Evolutionary conservation across 306 rosid genomes (phyloP).

Genomic region (Macrotyloma uniflorum): DNA sequence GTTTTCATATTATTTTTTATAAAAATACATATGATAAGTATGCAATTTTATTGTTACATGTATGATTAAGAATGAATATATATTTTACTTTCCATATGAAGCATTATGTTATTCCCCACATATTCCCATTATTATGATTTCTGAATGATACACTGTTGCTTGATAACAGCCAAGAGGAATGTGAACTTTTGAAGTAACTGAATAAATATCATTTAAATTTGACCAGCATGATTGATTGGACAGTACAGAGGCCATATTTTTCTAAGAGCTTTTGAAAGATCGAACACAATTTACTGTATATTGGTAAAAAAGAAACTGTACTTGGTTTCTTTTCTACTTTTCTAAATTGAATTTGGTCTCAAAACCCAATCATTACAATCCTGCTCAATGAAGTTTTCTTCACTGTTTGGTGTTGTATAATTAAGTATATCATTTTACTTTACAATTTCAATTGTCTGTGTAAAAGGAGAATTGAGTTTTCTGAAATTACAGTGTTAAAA

Average conservation of each 20-base stretch:
- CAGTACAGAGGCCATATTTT: conserved; percentile 45
- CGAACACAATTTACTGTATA: conserved; percentile 36
- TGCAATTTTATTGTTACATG: too few relatives aligned
- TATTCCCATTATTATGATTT: not conserved
- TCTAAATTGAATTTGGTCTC: conserved; percentile 18
- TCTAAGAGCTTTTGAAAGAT: conserved; percentile 35
- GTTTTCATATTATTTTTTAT: too few relatives aligned
- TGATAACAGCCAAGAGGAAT: conserved; percentile 33
- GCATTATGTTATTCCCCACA: not conserved
- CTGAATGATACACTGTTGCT: conserved; percentile 26
- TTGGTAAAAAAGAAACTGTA: conserved; percentile 41
- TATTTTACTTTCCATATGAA: too few relatives aligned
- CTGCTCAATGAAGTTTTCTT: conserved; percentile 7
- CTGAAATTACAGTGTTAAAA: too few relatives aligned
- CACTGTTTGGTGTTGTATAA: not conserved
- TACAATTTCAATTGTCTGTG: too few relatives aligned
- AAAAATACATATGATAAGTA: too few relatives aligned
- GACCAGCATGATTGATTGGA: conserved; percentile 55
- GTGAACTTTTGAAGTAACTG: conserved; percentile 46
- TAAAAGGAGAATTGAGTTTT: too few relatives aligned
- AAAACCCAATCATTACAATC: conserved; percentile 37
- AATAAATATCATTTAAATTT: conserved; percentile 44
- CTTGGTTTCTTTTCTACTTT: not conserved
- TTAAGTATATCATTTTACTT: not conserved
- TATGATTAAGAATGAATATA: too few relatives aligned